phyloP scores from a whole-genome alignment of 768 basidiomycete species.

The Tylopilus rubrobrunneus region DNA sequence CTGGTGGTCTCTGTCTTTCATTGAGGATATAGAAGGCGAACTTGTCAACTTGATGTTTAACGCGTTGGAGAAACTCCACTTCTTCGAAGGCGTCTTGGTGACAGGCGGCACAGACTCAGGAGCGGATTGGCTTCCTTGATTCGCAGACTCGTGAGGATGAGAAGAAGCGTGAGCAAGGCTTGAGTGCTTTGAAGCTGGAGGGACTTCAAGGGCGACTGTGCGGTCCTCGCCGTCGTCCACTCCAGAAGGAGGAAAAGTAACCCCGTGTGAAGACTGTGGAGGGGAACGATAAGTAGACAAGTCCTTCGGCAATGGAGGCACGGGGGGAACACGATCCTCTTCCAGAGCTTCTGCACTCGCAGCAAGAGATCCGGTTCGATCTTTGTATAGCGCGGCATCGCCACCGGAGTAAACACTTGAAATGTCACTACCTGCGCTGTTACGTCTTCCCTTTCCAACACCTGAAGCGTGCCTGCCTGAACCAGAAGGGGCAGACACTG shows the following conservation, averaged over 20 bases:
- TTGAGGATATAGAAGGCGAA: constrained; percentile 58
- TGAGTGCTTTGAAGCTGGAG: constrained; percentile 28
- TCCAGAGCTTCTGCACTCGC: constrained; percentile 57
- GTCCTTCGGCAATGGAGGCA: constrained; percentile 91
- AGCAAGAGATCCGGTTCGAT: constrained; percentile 62
- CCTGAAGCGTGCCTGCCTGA: constrained; percentile 70
- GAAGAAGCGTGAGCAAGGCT: constrained; percentile 27
- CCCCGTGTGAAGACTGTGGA: constrained; percentile 52
- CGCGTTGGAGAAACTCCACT: constrained; percentile 92
- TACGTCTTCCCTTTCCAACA: constrained; percentile 59
- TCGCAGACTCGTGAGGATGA: constrained; percentile 38
- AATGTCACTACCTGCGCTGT: constrained; percentile 84
- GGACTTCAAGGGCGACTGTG: constrained; percentile 50
- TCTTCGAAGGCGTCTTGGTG: constrained; percentile 85
- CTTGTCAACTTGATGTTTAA: constrained; percentile 70
- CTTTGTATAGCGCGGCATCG: constrained; percentile 61
- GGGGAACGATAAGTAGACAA: constrained; percentile 74
- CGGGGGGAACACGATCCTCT: constrained; percentile 76
- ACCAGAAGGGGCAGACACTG: constrained; percentile 53
- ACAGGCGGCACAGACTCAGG: constrained; percentile 44
- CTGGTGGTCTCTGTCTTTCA: constrained; percentile 40
- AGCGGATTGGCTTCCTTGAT: constrained; percentile 35
- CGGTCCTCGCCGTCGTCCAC: constrained; percentile 49
- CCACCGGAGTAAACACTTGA: constrained; percentile 65
- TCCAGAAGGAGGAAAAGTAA: constrained; percentile 45